Conservation (phyloP, 352 stramenopile genomes). For the Achlya hypogyna region DNA sequence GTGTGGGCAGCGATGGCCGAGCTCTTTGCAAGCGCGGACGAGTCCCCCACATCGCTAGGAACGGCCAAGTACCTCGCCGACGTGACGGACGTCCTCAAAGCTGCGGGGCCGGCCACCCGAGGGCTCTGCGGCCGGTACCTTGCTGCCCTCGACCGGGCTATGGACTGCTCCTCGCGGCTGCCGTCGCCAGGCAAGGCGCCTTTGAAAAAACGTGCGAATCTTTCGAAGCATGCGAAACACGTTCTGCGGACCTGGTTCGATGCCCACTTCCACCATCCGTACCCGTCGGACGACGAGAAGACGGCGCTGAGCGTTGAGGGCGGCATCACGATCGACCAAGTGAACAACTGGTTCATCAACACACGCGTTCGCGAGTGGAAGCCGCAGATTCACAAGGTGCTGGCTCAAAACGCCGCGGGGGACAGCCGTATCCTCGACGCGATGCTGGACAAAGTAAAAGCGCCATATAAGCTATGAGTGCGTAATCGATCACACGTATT, state of each 20-base stretch:
- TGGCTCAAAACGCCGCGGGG: slow-evolving; percentile 47
- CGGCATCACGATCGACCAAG: slow-evolving; percentile 76
- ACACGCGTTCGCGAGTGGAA: slow-evolving; percentile 80
- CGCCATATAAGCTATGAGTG: slow-evolving; percentile 38
- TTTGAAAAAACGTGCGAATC: slow-evolving; percentile 68
- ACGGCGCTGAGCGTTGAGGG: slow-evolving; percentile 45
- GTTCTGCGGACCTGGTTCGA: slow-evolving; percentile 76
- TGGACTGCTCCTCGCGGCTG: neutral
- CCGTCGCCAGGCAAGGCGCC: neutral
- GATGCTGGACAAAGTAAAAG: slow-evolving; percentile 71
- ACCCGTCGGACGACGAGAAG: slow-evolving; percentile 80
- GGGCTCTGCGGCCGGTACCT: neutral
- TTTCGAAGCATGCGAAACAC: slow-evolving; percentile 66
- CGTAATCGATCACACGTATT: neutral
- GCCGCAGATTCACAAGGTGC: slow-evolving; percentile 63
- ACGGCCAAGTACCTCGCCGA: neutral
- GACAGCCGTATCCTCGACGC: slow-evolving; percentile 53
- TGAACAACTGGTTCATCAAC: slow-evolving; percentile 88
- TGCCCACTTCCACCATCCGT: slow-evolving; percentile 74
- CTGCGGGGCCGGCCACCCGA: neutral
- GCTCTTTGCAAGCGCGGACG: neutral
- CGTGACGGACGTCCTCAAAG: neutral
- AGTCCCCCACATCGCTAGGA: too few species aligned
- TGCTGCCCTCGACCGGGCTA: neutral
- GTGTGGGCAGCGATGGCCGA: neutral